phyloP scores from a whole-genome alignment of 495 filamentous ascomycete species.

The Lasiosphaeria hispida region DNA sequence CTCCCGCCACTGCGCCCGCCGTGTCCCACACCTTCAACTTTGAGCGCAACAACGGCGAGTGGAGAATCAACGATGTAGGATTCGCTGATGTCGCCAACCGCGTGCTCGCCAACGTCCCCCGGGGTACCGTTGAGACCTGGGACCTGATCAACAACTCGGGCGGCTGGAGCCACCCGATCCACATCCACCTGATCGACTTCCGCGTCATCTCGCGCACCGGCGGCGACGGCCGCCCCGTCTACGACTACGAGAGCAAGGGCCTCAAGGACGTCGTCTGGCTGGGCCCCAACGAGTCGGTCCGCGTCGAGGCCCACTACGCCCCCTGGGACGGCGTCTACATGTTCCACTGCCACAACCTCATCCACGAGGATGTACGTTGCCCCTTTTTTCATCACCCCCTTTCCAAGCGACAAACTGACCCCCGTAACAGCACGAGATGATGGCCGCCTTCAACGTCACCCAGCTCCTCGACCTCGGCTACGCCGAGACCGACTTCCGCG shows the following conservation, averaged over 20 bases:
- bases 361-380: constrained; percentile 50
- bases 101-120: constrained; percentile 47
- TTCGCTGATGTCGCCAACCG: constrained; percentile 51
- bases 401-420: not conserved
- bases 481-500: constrained; percentile 40
- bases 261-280: constrained; percentile 56
- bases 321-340: constrained; percentile 57
- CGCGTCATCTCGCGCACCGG: constrained; percentile 43
- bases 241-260: constrained; percentile 48
- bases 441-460: constrained; percentile 59
- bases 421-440: constrained; percentile 49
- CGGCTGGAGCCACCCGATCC: constrained; percentile 53
- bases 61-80: constrained; percentile 52
- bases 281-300: constrained; percentile 45
- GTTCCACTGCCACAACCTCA: constrained; percentile 58
- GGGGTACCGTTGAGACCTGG: constrained; percentile 51
- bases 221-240: constrained; percentile 33
- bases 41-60: constrained; percentile 40
- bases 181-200: constrained; percentile 61
- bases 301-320: constrained; percentile 48
- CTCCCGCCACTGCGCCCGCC: constrained; percentile 16
- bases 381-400: not conserved
- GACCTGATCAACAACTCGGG: constrained; percentile 47
- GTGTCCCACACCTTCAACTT: constrained; percentile 44
- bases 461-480: constrained; percentile 47